phyloP scores from a whole-genome alignment of 352 stramenopile species.

The Globisporangium paddicum region DNA sequence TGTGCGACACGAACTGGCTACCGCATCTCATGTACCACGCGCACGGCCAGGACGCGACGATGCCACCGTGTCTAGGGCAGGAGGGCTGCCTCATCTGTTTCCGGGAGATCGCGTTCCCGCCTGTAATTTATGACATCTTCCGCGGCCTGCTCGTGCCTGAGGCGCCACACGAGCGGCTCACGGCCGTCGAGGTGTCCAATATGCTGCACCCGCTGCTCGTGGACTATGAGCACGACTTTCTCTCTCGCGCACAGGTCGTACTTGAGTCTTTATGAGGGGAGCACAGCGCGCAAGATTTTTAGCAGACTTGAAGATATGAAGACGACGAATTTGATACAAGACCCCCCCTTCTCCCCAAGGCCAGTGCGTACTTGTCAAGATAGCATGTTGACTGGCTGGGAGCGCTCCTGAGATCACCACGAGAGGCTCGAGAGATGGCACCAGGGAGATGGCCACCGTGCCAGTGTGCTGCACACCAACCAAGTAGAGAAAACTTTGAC shows the following conservation, averaged over 20 bases:
- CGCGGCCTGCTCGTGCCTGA: conserved; percentile 47
- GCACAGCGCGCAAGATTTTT: too few species aligned
- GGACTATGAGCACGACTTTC: conserved; percentile 60
- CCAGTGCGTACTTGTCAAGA: too few species aligned
- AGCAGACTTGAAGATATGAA: too few species aligned
- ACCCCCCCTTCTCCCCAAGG: too few species aligned
- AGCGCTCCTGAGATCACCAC: too few species aligned
- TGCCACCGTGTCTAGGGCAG: conserved; percentile 39
- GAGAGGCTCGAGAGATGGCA: too few species aligned
- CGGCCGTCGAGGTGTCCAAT: conserved; percentile 40
- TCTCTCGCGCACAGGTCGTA: conserved; percentile 37
- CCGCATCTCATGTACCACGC: conserved; percentile 65
- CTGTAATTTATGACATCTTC: conserved; percentile 73
- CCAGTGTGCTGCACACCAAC: background rate
- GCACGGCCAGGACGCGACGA: conserved; percentile 22
- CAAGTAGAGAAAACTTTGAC: background rate
- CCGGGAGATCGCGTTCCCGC: conserved; percentile 67
- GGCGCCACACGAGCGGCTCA: conserved; percentile 45
- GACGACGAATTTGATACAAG: too few species aligned
- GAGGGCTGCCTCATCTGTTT: conserved; percentile 81
- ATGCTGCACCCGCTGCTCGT: conserved; percentile 54
- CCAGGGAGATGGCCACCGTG: too few species aligned
- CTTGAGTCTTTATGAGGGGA: conserved; percentile 28
- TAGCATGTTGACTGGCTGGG: too few species aligned
- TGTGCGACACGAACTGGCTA: conserved; percentile 74